Percentiles rank a stretch among this genome's conserved stretches.
These are phyloP conservation scores for Trypanosoma caninum DNA, from an alignment of 208 protist genomes.

Conservation along the genomic window DNA sequence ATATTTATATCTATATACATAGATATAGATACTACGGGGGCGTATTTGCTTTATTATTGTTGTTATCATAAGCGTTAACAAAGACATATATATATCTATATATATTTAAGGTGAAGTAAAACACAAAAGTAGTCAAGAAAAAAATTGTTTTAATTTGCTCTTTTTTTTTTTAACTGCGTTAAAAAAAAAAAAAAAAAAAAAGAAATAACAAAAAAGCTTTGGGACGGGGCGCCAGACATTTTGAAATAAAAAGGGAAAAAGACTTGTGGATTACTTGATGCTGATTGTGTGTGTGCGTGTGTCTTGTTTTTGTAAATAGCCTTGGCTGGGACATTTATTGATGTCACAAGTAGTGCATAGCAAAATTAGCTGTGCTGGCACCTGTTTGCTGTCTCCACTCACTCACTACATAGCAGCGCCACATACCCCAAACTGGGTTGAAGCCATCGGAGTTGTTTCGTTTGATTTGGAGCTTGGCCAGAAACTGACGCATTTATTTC, in stretches of 20 bases:
- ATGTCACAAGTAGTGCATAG: background rate
- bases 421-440: conserved; percentile 25
- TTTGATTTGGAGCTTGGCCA: conserved; percentile 29
- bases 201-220: no score
- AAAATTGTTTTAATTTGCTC: background rate
- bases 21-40: no score
- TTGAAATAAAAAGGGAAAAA: no score
- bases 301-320: background rate
- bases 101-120: no score
- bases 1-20: no score
- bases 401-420: background rate
- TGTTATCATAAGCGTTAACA: no score
- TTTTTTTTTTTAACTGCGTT: background rate
- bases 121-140: no score
- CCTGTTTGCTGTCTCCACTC: background rate
- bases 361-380: background rate
- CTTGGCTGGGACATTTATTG: background rate
- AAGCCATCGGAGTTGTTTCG: conserved; percentile 27
- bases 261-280: no score
- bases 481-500: conserved; percentile 24
- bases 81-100: no score
- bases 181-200: background rate
- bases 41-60: no score
- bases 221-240: no score
- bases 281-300: no score